Percentiles rank a stretch among this genome's conserved stretches.
Evolutionary conservation across 305 asterid genomes (phyloP).

Genomic region (Euphrasia arctica): DNA sequence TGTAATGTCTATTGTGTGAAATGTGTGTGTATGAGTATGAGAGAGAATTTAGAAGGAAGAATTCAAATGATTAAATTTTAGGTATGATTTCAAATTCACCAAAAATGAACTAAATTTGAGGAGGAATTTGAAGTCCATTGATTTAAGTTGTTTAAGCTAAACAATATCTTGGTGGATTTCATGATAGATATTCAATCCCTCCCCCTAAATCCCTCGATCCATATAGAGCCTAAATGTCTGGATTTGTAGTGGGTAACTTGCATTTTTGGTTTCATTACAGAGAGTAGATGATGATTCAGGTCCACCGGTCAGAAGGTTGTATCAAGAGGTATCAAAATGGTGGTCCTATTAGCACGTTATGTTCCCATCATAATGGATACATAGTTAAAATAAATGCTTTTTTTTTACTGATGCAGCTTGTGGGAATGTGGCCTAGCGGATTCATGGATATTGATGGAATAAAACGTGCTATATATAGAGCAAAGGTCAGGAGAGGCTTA

Average conservation of each 20-base stretch:
- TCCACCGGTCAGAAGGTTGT: constrained; percentile 71
- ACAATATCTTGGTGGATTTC: background rate
- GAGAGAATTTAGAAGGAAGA: background rate
- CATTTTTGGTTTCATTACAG: constrained; percentile 36
- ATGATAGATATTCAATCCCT: background rate
- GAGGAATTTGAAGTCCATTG: background rate
- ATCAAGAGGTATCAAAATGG: constrained; percentile 61
- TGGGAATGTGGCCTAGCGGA: constrained; percentile 76
- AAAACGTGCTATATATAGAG: constrained; percentile 70
- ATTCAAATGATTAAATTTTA: background rate
- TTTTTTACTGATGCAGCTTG: constrained; percentile 47
- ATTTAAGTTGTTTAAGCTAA: background rate
- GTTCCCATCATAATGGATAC: background rate
- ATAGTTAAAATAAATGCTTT: constrained; percentile 12
- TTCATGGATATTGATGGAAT: constrained; percentile 72
- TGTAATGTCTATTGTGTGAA: background rate
- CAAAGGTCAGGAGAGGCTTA: constrained; percentile 56
- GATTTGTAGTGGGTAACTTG: constrained; percentile 18
- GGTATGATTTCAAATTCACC: background rate
- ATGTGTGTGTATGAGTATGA: background rate
- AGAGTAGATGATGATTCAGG: constrained; percentile 77
- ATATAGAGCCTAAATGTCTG: background rate
- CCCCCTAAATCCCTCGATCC: background rate
- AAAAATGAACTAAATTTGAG: background rate
- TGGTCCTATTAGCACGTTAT: too few species aligned